Base-by-base conservation (phyloP, 2,329 filamentous ascomycete genomes). In the Diaporthe sp. region DNA sequence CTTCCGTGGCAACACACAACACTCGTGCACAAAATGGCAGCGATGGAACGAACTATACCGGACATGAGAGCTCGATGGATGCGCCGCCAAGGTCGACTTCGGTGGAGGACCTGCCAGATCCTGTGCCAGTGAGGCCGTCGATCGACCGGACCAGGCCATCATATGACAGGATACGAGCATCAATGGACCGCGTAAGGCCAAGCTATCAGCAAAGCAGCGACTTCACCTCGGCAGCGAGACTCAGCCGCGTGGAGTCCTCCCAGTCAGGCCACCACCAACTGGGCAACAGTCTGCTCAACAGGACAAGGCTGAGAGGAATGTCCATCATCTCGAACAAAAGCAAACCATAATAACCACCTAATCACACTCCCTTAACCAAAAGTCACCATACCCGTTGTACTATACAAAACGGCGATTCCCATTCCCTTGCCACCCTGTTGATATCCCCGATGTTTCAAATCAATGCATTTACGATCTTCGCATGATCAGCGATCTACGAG, bases 1-100 rank as follows among this genome's bases (percentile, higher is more conserved):
- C 96, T 20, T 98, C 96, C 72, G 92, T 96, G 80, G 94, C 95
- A 67, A 96, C 94, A 44, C 93, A 97, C 82, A 96, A 92, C 78
- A 88, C 95, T 78, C 93, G 93, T 70, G 97, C 94, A 80, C 95
- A 98, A 82, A 97, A 96, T 80, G 95, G 95, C 76, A 98, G 96
- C 85, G 96, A 98, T 84, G 96, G 95, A 77, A 98, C 97, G 68
- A 96, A 97, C 80, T 97, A 95, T 83, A 97, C 95, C 31, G 87
- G 89, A 68, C 90, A 91, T 79, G 90, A 92, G 77, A 86, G 88
- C 79, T 92, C 92, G 22, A 82, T 91, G 78, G 92, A 94, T 76
- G 82, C 86, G 68, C 82, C 83, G 76, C 78, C 73, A 80, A 79
- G 65, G 55, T 34, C 73, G 22, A 47, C 44, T 8, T 77, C 76